Evolutionary conservation across 108 stramenopile genomes (phyloP), one percentile per base, ranked within the genome.

Genomic region (Nitzschia putrida): DNA sequence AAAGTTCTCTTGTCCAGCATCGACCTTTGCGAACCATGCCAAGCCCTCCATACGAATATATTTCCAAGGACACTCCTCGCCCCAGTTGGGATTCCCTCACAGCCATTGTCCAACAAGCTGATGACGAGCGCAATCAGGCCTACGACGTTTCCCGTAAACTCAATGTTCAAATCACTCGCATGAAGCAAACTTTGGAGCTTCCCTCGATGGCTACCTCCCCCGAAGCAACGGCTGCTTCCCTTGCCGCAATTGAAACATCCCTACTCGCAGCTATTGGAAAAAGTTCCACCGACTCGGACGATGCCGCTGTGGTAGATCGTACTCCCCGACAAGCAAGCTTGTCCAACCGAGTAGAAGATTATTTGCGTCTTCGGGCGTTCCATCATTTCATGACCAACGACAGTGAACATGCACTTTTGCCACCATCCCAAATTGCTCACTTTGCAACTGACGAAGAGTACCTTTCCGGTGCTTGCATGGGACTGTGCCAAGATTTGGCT

Each of bases 371-470:
- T 39, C 57, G 71, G 59, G 79, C 88, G 40, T 85, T 83, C 61
- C 51, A 72, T 8, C 80, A 88, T 61, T 93, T 88, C 70, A 61
- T 93, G 24, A 20, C 37, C 2, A 72, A 64, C 34, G 88, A 80
- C 6, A 34, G 29, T 4, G 29, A 34, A 34, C 29, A 34, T 34
- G 65, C 37, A 10, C 66, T 88, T 12, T 14, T 88, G 0, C 66
- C 56, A 38, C 80, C 70, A 26, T 69, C 69, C 20, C 53, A 22
- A 44, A 44, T 14, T 29, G 13, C 24, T 7, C 8, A 52, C 21
- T 69, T 70, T 12, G 68, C 78, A 0, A 90, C 87, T 11, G 92
- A 93, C 57, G 92, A 93, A 68, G 92, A 93, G 71, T 93, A 93
- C 59, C 64, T 93, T 22, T 82, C 66, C 5, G 92, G 92, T 16